These are phyloP conservation scores for Didymella sp. DNA, from an alignment of 2,329 filamentous ascomycete species.

Conservation along the genomic window DNA sequence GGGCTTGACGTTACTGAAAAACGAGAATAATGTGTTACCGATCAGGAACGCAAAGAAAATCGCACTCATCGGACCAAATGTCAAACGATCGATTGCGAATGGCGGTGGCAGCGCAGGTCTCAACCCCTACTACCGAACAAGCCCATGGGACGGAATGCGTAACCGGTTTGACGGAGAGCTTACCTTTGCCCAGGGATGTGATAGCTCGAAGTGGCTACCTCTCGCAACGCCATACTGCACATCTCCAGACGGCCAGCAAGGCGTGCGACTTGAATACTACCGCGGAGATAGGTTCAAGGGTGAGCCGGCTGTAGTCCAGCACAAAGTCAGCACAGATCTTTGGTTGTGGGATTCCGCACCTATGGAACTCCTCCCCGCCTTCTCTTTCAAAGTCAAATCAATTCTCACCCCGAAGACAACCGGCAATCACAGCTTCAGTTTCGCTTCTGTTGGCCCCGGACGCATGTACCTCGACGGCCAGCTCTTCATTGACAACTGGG, in stretches of 20 bases:
- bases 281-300: slow-evolving; percentile 69
- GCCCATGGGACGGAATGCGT: slow-evolving; percentile 69
- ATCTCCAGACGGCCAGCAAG: slow-evolving; percentile 63
- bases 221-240: slow-evolving; percentile 67
- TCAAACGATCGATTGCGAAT: slow-evolving; percentile 70
- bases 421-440: slow-evolving; percentile 70
- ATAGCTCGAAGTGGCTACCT: slow-evolving; percentile 71
- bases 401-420: slow-evolving; percentile 64
- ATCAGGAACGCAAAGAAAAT: slow-evolving; percentile 65
- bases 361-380: slow-evolving; percentile 65
- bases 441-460: slow-evolving; percentile 71
- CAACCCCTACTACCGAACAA: slow-evolving; percentile 72
- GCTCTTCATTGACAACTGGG: slow-evolving; percentile 69
- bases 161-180: slow-evolving; percentile 63
- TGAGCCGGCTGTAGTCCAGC: slow-evolving; percentile 63
- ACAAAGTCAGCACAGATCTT: slow-evolving; percentile 69
- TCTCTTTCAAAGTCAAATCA: slow-evolving; percentile 69
- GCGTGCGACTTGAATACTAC: slow-evolving; percentile 70
- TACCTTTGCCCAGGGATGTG: slow-evolving; percentile 66
- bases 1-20: slow-evolving; percentile 70
- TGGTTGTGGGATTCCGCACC: slow-evolving; percentile 76
- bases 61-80: slow-evolving; percentile 72
- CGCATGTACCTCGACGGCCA: slow-evolving; percentile 66
- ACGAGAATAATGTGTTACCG: slow-evolving; percentile 65
- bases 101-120: slow-evolving; percentile 72